Percentiles rank a stretch among this genome's conserved stretches.
Evolutionary conservation across 225 moss, liverwort and hornwort species (phyloP).

Genomic region (Takakia lepidozioides): DNA sequence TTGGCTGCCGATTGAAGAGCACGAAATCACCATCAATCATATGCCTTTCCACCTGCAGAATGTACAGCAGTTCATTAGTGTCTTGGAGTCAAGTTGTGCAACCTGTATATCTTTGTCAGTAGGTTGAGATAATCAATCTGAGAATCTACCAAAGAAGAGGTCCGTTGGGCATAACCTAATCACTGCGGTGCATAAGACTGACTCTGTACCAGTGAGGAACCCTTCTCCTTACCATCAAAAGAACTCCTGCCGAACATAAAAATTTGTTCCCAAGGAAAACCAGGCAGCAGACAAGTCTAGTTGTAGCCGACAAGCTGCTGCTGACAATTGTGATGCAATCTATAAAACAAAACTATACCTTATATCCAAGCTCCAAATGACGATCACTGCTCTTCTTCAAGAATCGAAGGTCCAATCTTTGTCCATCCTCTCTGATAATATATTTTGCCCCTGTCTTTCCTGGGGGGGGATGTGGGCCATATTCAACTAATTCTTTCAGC

Average conservation of each 20-base stretch:
- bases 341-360: slow-evolving; percentile 51
- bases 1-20: slow-evolving; percentile 96
- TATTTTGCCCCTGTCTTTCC: slow-evolving; percentile 99
- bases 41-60: slow-evolving; percentile 89
- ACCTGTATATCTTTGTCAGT: no score
- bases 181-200: no score
- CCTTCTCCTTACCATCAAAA: no score
- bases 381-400: slow-evolving; percentile 98
- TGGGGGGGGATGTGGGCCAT: slow-evolving; percentile 97
- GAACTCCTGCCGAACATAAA: no score
- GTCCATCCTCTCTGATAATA: slow-evolving; percentile 97
- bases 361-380: slow-evolving; percentile 95
- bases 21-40: slow-evolving; percentile 98
- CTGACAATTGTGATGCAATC: no score
- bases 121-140: no score
- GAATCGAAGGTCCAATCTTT: slow-evolving; percentile 91
- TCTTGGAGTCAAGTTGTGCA: not conserved
- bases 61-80: slow-evolving; percentile 7
- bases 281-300: no score
- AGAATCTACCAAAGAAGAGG: no score
- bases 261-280: no score
- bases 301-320: no score
- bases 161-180: no score
- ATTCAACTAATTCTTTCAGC: slow-evolving; percentile 98
- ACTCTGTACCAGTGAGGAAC: no score